Conservation (phyloP, 2,329 filamentous ascomycete species). For the Sclerotinia spermophila region DNA sequence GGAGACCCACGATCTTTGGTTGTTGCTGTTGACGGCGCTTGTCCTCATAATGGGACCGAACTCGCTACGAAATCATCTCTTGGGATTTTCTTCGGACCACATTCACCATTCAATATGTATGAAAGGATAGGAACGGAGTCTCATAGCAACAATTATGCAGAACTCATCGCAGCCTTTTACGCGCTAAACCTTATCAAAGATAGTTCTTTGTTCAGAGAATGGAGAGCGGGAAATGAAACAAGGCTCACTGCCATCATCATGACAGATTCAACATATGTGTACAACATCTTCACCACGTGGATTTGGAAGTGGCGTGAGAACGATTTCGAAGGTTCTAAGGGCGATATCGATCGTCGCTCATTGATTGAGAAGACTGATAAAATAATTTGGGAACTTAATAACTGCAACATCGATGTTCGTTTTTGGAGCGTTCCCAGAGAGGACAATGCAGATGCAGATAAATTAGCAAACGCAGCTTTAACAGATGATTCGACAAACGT, state of each 20-base stretch:
- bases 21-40: slow-evolving; percentile 1
- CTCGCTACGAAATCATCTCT: not conserved
- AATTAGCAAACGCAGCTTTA: not conserved
- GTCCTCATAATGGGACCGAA: not conserved
- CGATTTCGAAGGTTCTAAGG: not conserved
- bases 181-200: too few relatives aligned
- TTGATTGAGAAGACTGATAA: not conserved
- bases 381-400: not conserved
- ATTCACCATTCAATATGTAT: not conserved
- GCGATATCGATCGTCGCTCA: too few relatives aligned
- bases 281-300: not conserved
- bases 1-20: not conserved
- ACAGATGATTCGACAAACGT: not conserved
- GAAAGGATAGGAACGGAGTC: not conserved
- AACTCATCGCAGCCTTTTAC: not conserved
- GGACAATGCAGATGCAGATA: not conserved
- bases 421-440: not conserved
- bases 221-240: too few relatives aligned
- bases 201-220: too few relatives aligned
- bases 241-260: not conserved
- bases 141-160: not conserved
- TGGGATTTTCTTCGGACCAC: not conserved
- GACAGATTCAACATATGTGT: not conserved
- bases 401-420: not conserved
- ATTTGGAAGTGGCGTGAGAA: not conserved